Evolutionary conservation across 345 rosid genomes (phyloP), one percentile per base, ranked within the genome.

Genomic region (Eucalyptus brandiana): DNA sequence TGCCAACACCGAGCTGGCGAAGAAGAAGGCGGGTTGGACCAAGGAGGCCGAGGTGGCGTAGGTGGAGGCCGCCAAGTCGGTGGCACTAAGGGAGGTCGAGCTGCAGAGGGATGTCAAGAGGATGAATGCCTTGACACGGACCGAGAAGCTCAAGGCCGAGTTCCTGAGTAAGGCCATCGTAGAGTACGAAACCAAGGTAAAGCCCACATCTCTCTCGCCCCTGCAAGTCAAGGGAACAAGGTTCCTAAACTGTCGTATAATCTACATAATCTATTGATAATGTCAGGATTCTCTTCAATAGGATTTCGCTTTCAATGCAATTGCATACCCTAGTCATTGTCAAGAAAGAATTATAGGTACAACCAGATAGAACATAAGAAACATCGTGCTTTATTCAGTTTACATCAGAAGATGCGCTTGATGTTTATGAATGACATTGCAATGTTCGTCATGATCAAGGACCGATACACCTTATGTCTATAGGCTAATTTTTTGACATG

Each of bases 141-240:
- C 94, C 0, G 97, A 97, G 95, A 96, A 94, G 90, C 97, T 97
- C 23, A 97, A 94, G 92, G 99, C 98, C 9, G 97, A 96, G 92
- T 92, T 94, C 47, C 93, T 96, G 86, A 95, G 96, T 83, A 93
- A 93, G 90, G 96, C 98, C 5, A 97, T 93, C 44, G 98, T 96
- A 58, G 98, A 96, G 89, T 97, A 96, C 88, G 98, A 95, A 89
- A 94, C 97, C 51, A 94, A 93, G 97, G 96, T 95, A 58, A 87
- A 6, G 21, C 58, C 42, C 19, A 16, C 37, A 24, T 56, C 34
- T 72, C 19, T 21, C 40, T 47, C 19, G 6, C 5, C 28, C 17
- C 37, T 56, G 24, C 65, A 12, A 17, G 28, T 24, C 42, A 17
- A 47, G 32, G 87, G 62, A 23, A 23, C 62, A 24, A 14, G 24